Conservation (phyloP, 495 filamentous ascomycete species). For the Penicillium egyptiacum region DNA sequence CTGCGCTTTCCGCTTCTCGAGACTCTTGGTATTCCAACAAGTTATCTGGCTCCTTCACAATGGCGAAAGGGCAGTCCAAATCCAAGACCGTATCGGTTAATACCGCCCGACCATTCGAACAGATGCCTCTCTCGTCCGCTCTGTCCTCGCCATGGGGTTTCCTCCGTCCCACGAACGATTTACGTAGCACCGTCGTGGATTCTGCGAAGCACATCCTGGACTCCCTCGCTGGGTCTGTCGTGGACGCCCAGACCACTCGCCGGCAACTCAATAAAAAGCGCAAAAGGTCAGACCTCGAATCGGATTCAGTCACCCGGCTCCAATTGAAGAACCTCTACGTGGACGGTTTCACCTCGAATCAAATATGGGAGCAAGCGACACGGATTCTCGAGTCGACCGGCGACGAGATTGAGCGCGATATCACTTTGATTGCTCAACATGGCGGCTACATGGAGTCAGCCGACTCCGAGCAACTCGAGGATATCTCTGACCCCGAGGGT, state of each 20-base stretch:
- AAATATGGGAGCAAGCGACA: slow-evolving; percentile 92
- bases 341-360: slow-evolving; percentile 82
- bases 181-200: slow-evolving; percentile 64
- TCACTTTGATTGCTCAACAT: slow-evolving; percentile 24
- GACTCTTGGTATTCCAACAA: neutral
- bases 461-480: slow-evolving; percentile 11
- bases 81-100: slow-evolving; percentile 1
- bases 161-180: slow-evolving; percentile 61
- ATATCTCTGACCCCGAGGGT: slow-evolving; percentile 33
- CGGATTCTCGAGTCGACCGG: slow-evolving; percentile 56
- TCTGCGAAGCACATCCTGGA: slow-evolving; percentile 77
- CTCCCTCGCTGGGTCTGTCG: slow-evolving; percentile 66
- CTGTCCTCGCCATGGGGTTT: slow-evolving; percentile 53
- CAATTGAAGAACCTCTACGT: slow-evolving; percentile 77
- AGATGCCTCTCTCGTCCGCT: slow-evolving; percentile 25
- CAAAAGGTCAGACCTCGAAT: slow-evolving; percentile 54
- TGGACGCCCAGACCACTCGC: slow-evolving; percentile 60
- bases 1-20: slow-evolving; percentile 4
- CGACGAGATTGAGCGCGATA: slow-evolving; percentile 37
- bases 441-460: slow-evolving; percentile 16
- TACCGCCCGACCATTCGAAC: neutral
- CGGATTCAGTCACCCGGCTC: slow-evolving; percentile 47
- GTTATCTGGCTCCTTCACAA: slow-evolving; percentile 13
- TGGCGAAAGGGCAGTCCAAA: slow-evolving; percentile 20
- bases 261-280: slow-evolving; percentile 63